Conservation (phyloP, 495 filamentous ascomycete species). For the Geoglossum glabrum region DNA sequence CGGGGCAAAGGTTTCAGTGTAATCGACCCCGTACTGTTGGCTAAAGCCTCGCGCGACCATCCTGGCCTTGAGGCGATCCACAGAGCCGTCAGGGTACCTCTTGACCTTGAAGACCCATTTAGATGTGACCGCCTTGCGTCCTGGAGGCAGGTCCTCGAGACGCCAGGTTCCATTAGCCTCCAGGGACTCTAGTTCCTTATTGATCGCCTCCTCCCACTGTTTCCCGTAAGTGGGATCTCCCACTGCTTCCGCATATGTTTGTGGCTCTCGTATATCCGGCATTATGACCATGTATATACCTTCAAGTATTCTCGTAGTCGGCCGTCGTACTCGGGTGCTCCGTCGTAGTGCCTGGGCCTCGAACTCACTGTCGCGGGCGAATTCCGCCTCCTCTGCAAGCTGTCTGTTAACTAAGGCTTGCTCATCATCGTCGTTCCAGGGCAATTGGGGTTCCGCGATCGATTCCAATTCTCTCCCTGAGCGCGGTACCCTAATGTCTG, state of each 20-base stretch:
- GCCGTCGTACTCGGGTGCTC: neutral
- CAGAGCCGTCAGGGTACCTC: neutral
- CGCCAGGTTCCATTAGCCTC: neutral
- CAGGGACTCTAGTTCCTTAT: neutral
- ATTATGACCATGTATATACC: neutral
- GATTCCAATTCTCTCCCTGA: neutral
- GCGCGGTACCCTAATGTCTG: neutral
- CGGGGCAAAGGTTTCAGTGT: neutral
- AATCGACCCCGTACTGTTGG: neutral
- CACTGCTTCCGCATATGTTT: slow-evolving; percentile 1
- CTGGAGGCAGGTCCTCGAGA: neutral
- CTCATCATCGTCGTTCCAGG: no score
- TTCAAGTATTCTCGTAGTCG: neutral
- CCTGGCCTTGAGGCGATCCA: neutral
- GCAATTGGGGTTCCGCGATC: no score
- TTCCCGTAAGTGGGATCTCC: neutral
- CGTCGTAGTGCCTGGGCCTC: neutral
- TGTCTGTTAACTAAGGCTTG: no score
- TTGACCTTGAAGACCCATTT: slow-evolving; percentile 3
- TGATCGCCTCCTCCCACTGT: neutral
- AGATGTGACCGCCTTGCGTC: neutral
- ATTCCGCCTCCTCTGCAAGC: no score
- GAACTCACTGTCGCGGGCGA: no score
- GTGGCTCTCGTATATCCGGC: neutral
- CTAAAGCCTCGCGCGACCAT: neutral